Base-by-base conservation (phyloP, 2,329 filamentous ascomycete species). In the Aureobasidium leucospermi region DNA sequence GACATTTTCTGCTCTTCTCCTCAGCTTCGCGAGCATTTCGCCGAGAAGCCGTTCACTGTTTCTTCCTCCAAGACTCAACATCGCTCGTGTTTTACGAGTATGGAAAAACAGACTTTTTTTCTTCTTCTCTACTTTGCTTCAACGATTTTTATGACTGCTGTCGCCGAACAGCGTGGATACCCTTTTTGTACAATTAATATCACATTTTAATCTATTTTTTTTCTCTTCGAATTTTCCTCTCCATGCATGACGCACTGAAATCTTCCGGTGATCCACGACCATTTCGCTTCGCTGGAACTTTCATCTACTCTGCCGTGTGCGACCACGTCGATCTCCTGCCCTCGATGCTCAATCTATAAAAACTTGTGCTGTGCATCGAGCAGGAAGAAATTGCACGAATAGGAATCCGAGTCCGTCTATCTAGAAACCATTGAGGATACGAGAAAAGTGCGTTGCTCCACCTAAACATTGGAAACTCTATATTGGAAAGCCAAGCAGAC, bases 221-320 rank as follows among this genome's bases (percentile, higher is more conserved):
- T 56, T 16, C 13, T 23, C 15, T 42, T 9, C 28, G 23, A 32
- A 19, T 32, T 42, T 41, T 32, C n/a, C 8, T 16, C 49, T 29
- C 11, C 31, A 10, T 56, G 51, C n/a, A 56, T 56, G 52, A 56
- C 52, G 52, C 39, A 56, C 38, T 52, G 48, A 45, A 45, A 32
- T 13, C n/a, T 16, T 10, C 19, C 43, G 23, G 5, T 42, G 36
- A 53, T 42, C 39, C 36, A 23, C 29, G 29, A 23, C 23, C 11
- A 9, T 45, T 3, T 56, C 52, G 52, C 39, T 34, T 42, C 29
- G 16, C 16, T 16, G 42, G 19, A 23, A 42, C 41, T 6, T 36
- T 45, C 16, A 43, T 56, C 31, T 23, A 43, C 13, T 9, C 5
- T 38, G 15, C 48, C 32, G 34, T 29, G 48, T 11, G 23, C 29